phyloP scores from a whole-genome alignment of 2,329 filamentous ascomycete species.

The Alternaria sp. region DNA sequence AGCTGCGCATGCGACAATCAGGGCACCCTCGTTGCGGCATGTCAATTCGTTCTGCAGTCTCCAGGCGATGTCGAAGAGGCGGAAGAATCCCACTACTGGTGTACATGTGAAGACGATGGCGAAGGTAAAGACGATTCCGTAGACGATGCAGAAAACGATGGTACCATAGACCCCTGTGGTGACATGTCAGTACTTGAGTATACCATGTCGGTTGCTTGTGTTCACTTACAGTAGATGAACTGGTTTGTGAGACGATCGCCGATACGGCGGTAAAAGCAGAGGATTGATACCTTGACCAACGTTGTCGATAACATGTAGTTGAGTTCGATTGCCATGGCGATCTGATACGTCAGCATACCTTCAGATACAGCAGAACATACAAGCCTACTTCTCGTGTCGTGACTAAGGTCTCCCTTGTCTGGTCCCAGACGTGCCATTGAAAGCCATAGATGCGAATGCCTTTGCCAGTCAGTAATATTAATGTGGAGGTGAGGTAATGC shows the following conservation, averaged over 20 bases:
- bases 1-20: slow-evolving; percentile 50
- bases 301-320: slow-evolving; percentile 25
- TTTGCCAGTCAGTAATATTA: slow-evolving; percentile 24
- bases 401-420: slow-evolving; percentile 32
- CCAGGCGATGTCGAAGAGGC: slow-evolving; percentile 47
- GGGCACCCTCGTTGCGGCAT: slow-evolving; percentile 51
- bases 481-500: not conserved
- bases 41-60: slow-evolving; percentile 38
- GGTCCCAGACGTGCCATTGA: slow-evolving; percentile 47
- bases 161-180: slow-evolving; percentile 38
- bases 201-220: not conserved
- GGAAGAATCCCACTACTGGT: slow-evolving; percentile 54
- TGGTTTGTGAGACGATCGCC: slow-evolving; percentile 45
- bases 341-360: slow-evolving; percentile 27
- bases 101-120: slow-evolving; percentile 49
- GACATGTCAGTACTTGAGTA: not conserved
- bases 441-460: slow-evolving; percentile 41
- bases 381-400: slow-evolving; percentile 34
- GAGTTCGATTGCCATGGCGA: slow-evolving; percentile 27
- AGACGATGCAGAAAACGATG: slow-evolving; percentile 51
- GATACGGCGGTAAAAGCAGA: slow-evolving; percentile 54
- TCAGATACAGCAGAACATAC: not conserved
- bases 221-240: slow-evolving; percentile 45
- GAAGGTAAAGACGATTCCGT: slow-evolving; percentile 50
- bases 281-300: slow-evolving; percentile 42